These are phyloP conservation scores for Escovopsis sp. DNA, from an alignment of 2,329 filamentous ascomycete genomes.

Conservation along the genomic window DNA sequence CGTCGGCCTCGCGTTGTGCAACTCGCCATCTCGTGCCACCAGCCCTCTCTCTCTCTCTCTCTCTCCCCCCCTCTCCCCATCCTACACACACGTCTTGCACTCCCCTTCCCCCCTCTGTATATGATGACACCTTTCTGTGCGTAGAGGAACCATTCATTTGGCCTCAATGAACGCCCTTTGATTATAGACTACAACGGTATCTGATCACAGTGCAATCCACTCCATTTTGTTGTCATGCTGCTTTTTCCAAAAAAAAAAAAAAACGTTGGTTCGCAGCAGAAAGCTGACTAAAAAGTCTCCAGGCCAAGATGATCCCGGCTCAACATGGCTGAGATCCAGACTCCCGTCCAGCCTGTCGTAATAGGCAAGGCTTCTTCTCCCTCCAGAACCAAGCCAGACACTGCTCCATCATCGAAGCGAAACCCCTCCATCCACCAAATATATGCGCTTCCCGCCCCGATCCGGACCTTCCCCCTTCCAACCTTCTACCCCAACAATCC, in stretches of 20 bases:
- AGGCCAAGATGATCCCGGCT: conserved; percentile 33
- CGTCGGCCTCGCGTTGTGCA: too few relatives aligned
- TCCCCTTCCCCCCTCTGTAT: conserved; percentile 22
- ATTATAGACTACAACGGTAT: conserved; percentile 96
- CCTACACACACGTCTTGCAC: too few relatives aligned
- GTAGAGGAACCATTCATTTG: conserved; percentile 45
- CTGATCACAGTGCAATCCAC: conserved; percentile 42
- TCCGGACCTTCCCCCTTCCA: conserved; percentile 72
- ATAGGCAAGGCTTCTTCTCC: conserved; percentile 5
- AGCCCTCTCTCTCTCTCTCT: background rate
- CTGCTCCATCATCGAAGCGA: conserved; percentile 13
- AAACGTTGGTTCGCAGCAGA: background rate
- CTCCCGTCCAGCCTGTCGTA: conserved; percentile 8
- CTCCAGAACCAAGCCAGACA: conserved; percentile 10
- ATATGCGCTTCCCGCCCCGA: conserved; percentile 66
- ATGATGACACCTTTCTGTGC: conserved; percentile 50
- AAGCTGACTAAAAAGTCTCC: conserved; percentile 3
- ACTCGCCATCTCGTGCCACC: background rate
- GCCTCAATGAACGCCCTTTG: conserved; percentile 48
- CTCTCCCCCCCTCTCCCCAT: conserved; percentile 5
- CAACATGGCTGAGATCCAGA: conserved; percentile 29
- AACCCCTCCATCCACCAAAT: conserved; percentile 49
- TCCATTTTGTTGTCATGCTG: conserved; percentile 1
- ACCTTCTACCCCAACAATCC: conserved; percentile 86
- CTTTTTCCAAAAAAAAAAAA: too few relatives aligned